Base-by-base conservation (phyloP, 1,284 basidiomycete genomes). In the Tilletia setariae region DNA sequence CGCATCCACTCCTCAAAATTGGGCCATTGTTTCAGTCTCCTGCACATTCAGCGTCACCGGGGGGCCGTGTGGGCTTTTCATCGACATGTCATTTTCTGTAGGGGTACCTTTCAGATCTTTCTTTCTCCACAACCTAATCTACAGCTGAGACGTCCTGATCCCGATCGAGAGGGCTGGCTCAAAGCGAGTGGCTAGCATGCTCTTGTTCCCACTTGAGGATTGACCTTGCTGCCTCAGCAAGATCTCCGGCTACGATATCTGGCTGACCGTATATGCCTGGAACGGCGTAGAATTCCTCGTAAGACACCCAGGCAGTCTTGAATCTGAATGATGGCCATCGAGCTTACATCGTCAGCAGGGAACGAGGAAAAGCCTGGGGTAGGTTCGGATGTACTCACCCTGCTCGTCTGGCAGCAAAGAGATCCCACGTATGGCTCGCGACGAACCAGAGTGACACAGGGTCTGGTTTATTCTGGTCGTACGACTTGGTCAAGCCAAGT, bases 371-470 rank as follows among this genome's bases (percentile, higher is more conserved):
- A 25, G 13, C 35, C 35, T 11, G 35, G 35, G 35, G 4, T 40
- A n/a, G n/a, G 0, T 67, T 67, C 43, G 72, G 68, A 2, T 13
- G 1, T 1, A 53, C 66, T 44, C 59, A 67, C 66, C 70, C 70
- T 16, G 69, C 69, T n/a, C 49, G 53, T 46, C 64, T 67, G 11
- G 70, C 70, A 2, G 70, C 70, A 42, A 67, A 71, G 19, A 63
- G 35, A 44, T 72, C 70, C 77, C 77, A 79, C 0, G 74, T 74
- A 59, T 79, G 77, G n/a, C 70, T 72, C 13, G 77, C 77, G 35
- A 79, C 75, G 64, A 79, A 79, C 75, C 75, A 78, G 42, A 74
- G 67, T 65, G 40, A 71, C 40, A 16, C 66, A 15, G 56, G 53
- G 28, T 59, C 64, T 16, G 16, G 25, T n/a, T 30, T 53, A 42